Evolutionary conservation across 306 rosid species (phyloP).

Genomic region (Mimosa bimucronata): DNA sequence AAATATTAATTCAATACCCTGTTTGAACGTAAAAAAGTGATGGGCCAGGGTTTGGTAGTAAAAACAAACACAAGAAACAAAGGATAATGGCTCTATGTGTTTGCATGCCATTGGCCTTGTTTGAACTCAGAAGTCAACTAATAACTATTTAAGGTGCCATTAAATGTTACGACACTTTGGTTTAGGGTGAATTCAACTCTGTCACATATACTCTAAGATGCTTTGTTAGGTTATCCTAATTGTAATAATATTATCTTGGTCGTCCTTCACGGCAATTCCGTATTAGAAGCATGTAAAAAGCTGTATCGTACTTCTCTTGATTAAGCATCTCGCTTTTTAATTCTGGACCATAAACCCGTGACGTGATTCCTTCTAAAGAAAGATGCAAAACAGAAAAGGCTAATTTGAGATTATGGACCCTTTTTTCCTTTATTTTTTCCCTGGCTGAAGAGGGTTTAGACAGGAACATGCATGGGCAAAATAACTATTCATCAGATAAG

Average conservation of each 20-base stretch:
- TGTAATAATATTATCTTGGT: background rate
- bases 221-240: background rate
- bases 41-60: background rate
- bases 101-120: background rate
- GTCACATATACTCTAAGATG: background rate
- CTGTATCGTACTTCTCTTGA: background rate
- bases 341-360: conserved; percentile 27
- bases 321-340: background rate
- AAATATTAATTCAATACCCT: no score
- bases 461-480: conserved; percentile 9
- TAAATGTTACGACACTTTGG: conserved; percentile 6
- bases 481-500: background rate
- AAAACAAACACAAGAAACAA: conserved; percentile 29
- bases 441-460: background rate
- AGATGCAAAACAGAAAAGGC: background rate
- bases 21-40: background rate
- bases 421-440: background rate
- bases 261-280: background rate
- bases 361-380: conserved; percentile 10
- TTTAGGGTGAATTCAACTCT: background rate
- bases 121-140: conserved; percentile 30
- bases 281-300: conserved; percentile 6
- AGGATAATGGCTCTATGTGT: background rate
- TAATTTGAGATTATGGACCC: conserved; percentile 23
- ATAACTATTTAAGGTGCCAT: background rate